Evolutionary conservation across 1,284 basidiomycete species (phyloP).

Genomic region (Mrakiaceae sp.): DNA sequence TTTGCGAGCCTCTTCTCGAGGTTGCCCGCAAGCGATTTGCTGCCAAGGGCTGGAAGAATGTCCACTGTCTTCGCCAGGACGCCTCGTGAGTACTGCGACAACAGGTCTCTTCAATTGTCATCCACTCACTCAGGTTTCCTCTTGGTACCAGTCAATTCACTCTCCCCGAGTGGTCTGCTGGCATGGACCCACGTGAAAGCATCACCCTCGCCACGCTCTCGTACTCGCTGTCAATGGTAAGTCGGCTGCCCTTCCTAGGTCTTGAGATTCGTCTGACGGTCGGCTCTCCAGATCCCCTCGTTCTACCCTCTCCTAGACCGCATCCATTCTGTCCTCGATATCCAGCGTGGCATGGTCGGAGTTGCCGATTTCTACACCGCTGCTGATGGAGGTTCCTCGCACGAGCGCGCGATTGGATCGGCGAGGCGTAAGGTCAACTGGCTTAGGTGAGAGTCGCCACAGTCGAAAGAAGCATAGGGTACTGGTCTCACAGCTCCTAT

Average conservation of each 20-base stretch:
- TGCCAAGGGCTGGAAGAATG: conserved; percentile 59
- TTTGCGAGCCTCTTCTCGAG: conserved; percentile 62
- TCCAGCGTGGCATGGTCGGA: conserved; percentile 52
- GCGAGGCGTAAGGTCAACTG: conserved; percentile 57
- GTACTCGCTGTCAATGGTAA: conserved; percentile 61
- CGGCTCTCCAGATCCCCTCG: conserved; percentile 47
- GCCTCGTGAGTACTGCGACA: conserved; percentile 32
- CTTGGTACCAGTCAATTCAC: conserved; percentile 45
- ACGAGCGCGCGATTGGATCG: conserved; percentile 48
- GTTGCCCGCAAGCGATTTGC: conserved; percentile 59
- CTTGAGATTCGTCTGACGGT: background rate
- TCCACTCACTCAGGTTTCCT: background rate
- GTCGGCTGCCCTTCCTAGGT: conserved; percentile 13
- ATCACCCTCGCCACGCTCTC: conserved; percentile 55
- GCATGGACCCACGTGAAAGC: conserved; percentile 44
- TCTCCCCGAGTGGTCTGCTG: conserved; percentile 49
- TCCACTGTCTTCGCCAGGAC: conserved; percentile 63
- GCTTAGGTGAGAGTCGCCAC: conserved; percentile 36
- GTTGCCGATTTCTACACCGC: conserved; percentile 76
- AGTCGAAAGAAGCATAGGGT: too few species aligned
- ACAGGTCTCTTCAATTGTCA: background rate
- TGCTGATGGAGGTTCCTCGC: conserved; percentile 44
- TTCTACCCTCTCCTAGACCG: conserved; percentile 60
- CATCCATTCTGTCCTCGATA: conserved; percentile 56
- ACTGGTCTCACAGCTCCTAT: too few species aligned